Percentiles rank a stretch among this genome's conserved stretches.
phyloP scores from a whole-genome alignment of 106 monocot genomes.

The Acanthochlamys bracteata region DNA sequence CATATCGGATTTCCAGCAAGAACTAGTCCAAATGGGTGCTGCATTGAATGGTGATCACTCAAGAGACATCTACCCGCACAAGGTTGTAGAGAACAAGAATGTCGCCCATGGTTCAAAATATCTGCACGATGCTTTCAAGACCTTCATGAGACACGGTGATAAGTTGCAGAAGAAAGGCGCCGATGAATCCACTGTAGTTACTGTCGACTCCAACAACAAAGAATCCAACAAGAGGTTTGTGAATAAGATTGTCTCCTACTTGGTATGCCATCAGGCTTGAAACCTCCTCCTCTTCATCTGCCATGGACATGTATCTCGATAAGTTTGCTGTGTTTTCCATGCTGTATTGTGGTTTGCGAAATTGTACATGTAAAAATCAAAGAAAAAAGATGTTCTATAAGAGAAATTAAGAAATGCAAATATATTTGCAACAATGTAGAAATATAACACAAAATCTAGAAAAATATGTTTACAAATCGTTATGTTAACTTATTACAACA shows the following conservation, averaged over 20 bases:
- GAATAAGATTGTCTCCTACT: slow-evolving; percentile 32
- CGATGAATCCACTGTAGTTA: slow-evolving; percentile 41
- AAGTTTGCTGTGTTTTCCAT: too few species aligned
- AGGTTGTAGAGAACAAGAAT: slow-evolving; percentile 54
- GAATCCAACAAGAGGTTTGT: not conserved
- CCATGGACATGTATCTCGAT: not conserved
- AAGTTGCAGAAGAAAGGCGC: slow-evolving; percentile 28
- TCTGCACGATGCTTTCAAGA: slow-evolving; percentile 33
- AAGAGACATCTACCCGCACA: slow-evolving; percentile 41
- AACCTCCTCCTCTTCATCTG: not conserved
- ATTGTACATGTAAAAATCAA: too few species aligned
- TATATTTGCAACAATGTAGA: too few species aligned
- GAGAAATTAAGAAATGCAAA: too few species aligned
- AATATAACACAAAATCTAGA: too few species aligned
- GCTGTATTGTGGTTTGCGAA: too few species aligned
- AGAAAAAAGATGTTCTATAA: too few species aligned
- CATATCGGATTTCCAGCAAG: slow-evolving; percentile 64
- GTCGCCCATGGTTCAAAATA: slow-evolving; percentile 56
- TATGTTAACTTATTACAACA: too few species aligned
- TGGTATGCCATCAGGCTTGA: slow-evolving; percentile 22
- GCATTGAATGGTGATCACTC: slow-evolving; percentile 60
- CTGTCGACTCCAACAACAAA: slow-evolving; percentile 12
- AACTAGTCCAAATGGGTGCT: slow-evolving; percentile 66
- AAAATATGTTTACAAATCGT: too few species aligned
- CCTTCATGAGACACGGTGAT: slow-evolving; percentile 40